A percentile compares a stretch with the other conserved stretches of the same genome.
phyloP scores from a whole-genome alignment of 441 rosid genomes.

The Croton setiger region DNA sequence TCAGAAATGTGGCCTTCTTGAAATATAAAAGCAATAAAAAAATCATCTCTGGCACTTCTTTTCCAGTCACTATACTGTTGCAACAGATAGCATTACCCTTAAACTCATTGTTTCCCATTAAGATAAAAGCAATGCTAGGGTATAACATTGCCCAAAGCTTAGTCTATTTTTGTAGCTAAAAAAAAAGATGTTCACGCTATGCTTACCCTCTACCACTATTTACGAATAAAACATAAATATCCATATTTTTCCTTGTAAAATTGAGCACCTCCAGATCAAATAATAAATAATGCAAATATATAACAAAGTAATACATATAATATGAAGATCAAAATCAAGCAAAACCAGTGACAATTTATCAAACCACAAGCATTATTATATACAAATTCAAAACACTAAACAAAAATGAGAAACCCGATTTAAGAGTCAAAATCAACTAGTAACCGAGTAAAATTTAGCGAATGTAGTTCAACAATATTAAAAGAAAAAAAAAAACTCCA shows the following conservation, averaged over 20 bases:
- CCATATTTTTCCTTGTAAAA: not conserved
- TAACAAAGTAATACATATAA: not conserved
- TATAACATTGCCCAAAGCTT: not conserved
- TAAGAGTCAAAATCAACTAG: not conserved
- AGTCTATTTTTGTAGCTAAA: not conserved
- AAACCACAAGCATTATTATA: not conserved
- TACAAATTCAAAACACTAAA: too few species aligned
- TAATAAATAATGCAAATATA: not conserved
- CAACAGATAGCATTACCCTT: not conserved
- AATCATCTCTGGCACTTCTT: too few species aligned
- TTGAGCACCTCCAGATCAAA: not conserved
- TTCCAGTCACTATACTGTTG: not conserved
- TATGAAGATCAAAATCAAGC: conserved; percentile 5
- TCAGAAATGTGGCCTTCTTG: not conserved
- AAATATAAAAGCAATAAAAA: not conserved
- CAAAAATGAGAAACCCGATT: not conserved
- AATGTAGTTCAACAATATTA: not conserved
- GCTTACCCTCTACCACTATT: not conserved
- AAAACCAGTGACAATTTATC: not conserved
- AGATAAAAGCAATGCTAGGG: not conserved
- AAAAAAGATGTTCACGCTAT: too few species aligned
- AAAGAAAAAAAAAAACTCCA: not conserved
- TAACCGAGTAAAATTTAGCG: not conserved
- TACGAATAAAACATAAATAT: not conserved
- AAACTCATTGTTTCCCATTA: not conserved